These are phyloP conservation scores for Rhodamnia rubescens DNA, from an alignment of 345 rosid genomes.

Conservation along the genomic window DNA sequence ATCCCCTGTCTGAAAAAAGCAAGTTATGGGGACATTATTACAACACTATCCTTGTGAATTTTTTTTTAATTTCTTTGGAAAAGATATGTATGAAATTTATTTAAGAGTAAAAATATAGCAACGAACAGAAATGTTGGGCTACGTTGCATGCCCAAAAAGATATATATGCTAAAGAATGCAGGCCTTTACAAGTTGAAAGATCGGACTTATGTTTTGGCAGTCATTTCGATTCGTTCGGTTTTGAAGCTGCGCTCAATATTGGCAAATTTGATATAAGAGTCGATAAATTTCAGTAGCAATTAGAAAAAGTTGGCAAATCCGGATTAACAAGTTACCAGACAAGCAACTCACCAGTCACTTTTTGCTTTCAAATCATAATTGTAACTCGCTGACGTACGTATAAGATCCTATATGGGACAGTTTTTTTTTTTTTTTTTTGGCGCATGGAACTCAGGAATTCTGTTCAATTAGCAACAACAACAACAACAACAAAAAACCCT, in stretches of 20 bases:
- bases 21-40: neutral
- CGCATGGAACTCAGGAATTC: neutral
- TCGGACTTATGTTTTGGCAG: neutral
- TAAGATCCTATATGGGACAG: no score
- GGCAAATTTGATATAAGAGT: no score
- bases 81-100: neutral
- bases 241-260: neutral
- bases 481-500: no score
- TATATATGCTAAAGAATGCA: neutral
- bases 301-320: neutral
- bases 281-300: neutral
- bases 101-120: neutral
- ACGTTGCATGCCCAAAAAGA: neutral
- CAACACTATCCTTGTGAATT: neutral
- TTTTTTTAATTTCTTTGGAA: neutral
- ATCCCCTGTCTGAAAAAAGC: neutral
- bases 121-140: neutral
- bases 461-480: neutral
- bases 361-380: neutral
- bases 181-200: neutral
- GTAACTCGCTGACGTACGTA: neutral
- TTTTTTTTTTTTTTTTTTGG: neutral
- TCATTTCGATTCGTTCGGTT: neutral
- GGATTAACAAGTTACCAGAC: neutral
- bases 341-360: neutral